Percentiles rank a stretch among this genome's conserved stretches.
Conservation (phyloP, 306 rosid species). For the Senna tora region DNA sequence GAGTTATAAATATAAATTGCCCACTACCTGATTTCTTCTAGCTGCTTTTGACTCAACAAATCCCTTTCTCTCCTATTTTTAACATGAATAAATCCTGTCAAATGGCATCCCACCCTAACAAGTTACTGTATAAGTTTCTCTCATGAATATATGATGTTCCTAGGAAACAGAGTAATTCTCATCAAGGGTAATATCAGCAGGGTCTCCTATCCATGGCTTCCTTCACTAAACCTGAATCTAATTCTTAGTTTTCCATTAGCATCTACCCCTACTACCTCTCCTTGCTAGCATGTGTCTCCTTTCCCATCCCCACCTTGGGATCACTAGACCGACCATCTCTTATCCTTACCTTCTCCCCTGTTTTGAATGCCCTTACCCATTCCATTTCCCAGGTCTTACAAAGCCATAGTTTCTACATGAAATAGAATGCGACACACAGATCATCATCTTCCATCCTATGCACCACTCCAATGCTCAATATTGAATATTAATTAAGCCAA, state of each 20-base stretch:
- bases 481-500: too few species aligned
- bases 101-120: constrained; percentile 21
- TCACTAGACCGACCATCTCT: constrained; percentile 62
- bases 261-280: constrained; percentile 72
- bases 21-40: constrained; percentile 28
- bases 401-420: too few species aligned
- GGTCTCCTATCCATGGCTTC: constrained; percentile 83
- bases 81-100: constrained; percentile 36
- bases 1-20: constrained; percentile 39
- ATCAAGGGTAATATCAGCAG: constrained; percentile 64
- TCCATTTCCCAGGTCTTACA: too few species aligned
- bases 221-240: constrained; percentile 80
- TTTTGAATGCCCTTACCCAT: constrained; percentile 60
- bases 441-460: too few species aligned
- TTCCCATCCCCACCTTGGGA: constrained; percentile 88
- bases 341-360: constrained; percentile 68
- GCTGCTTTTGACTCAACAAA: constrained; percentile 33
- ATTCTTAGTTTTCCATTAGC: constrained; percentile 77
- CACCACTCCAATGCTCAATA: too few species aligned
- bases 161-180: constrained; percentile 36
- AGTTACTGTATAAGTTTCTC: neutral
- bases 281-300: constrained; percentile 83
- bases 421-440: too few species aligned
- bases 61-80: constrained; percentile 33
- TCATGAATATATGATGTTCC: constrained; percentile 23